phyloP scores from a whole-genome alignment of 1,139 yeast species.

The Candida anutae region DNA sequence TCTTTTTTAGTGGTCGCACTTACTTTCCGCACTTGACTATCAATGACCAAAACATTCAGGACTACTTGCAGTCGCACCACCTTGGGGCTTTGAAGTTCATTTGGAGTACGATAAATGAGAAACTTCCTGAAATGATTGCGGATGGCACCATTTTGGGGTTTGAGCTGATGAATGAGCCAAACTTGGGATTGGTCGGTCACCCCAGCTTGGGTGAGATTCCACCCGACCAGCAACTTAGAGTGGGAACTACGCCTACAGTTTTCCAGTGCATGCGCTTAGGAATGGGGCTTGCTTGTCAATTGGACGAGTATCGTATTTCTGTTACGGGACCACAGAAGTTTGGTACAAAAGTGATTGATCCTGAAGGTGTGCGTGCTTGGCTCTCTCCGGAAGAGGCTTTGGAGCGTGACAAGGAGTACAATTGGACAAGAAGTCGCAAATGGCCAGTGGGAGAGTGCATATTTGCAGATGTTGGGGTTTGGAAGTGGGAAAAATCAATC shows the following conservation, averaged over 20 bases:
- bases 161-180: slow-evolving; percentile 88
- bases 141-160: slow-evolving; percentile 58
- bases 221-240: slow-evolving; percentile 45
- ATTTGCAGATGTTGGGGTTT: slow-evolving; percentile 71
- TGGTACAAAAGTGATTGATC: slow-evolving; percentile 53
- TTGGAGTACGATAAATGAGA: slow-evolving; percentile 39
- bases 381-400: slow-evolving; percentile 32
- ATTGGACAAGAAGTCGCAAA: slow-evolving; percentile 53
- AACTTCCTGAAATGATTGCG: slow-evolving; percentile 48
- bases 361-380: slow-evolving; percentile 69
- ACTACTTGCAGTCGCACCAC: slow-evolving; percentile 61
- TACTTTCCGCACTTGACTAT: slow-evolving; percentile 67
- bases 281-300: slow-evolving; percentile 59
- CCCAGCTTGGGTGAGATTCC: slow-evolving; percentile 42
- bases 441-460: slow-evolving; percentile 77
- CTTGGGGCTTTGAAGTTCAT: slow-evolving; percentile 48
- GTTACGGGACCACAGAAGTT: slow-evolving; percentile 66
- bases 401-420: slow-evolving; percentile 50
- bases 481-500: slow-evolving; percentile 41
- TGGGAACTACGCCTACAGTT: slow-evolving; percentile 64
- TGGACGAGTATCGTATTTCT: slow-evolving; percentile 61
- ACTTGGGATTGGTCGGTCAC: slow-evolving; percentile 53
- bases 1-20: slow-evolving; percentile 70
- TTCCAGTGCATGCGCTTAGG: slow-evolving; percentile 58
- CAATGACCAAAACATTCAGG: slow-evolving; percentile 70